Evolutionary conservation across 169 alveolate genomes (phyloP), one percentile per base, ranked within the genome.

Genomic region (Cryptosporidium ubiquitum): DNA sequence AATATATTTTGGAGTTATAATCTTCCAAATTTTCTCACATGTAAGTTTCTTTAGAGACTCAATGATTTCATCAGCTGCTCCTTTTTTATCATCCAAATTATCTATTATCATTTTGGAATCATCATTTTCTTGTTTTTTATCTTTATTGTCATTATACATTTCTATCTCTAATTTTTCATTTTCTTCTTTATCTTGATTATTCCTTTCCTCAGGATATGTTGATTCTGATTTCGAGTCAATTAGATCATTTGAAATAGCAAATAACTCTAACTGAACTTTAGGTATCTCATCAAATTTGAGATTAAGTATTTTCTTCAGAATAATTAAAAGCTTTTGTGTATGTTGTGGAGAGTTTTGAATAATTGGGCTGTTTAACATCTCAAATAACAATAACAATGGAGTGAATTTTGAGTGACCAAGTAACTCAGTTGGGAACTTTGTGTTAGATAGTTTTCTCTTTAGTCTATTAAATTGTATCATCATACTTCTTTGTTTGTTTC

Each of bases 331-430:
- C n/a, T 64, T 79, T 26, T 79, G 89, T 3, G 26, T 66, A 29
- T 79, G 89, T 26, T 60, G 89, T 9, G 89, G 89, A 23, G 89
- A 79, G 37, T 64, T 61, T 5, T 64, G 73, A 23, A 79, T 44
- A 29, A 40, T 40, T 26, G 71, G 57, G 20, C 68, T 61, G 61
- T 79, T 79, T 0, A 79, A 26, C 61, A 64, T 60, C 42, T 79
- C 75, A 6, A 79, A 31, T 23, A 79, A 47, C 31, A 79, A 42
- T 35, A 79, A 18, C 23, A 79, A n/a, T 14, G 89, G 89, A 18
- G 74, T 66, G 55, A 79, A 79, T n/a, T 29, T 64, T 0, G 79
- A 18, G 5, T n/a, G 18, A 40, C 69, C 69, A 1, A 79, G 14
- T 20, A 79, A 7, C 23, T 57, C 39, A 0, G 89, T 61, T 23